Evolutionary conservation across 805 yeast genomes (phyloP), one percentile per base, ranked within the genome.

Genomic region (Saccharomycopsis guyanensis): DNA sequence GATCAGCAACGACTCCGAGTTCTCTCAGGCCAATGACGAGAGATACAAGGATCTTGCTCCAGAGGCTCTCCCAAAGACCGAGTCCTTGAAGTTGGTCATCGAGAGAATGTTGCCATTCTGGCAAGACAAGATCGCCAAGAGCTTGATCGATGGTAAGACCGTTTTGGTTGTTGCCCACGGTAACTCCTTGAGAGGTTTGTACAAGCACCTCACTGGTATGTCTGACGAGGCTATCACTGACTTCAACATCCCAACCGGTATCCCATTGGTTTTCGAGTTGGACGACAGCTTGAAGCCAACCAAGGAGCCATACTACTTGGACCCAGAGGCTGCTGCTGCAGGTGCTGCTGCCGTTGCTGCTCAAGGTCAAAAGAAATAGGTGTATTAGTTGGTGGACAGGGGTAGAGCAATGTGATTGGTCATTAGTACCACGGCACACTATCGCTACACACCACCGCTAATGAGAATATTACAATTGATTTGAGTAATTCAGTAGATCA

Each of bases 291-390:
- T 89, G 71, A 78, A 79, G 71, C 97, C 97, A 71, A 73, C 82
- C 65, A 88, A 88, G 81, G 84, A 87, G 58, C 80, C 94, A 59
- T 87, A 89, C 79, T 89, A 89, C 82, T 82, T 89, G 71, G 97
- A 89, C 73, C 97, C 97, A 62, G 97, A 87, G 75, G 97, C 97
- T 63, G 97, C 97, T 63, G 96, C 89, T 56, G 96, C 96, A 47
- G 97, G 97, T 77, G 97, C 97, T 57, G 97, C 97, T 64, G 96
- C 96, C 52, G 97, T 89, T 60, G 97, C 97, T 61, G 86, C 86
- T 61, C 97, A 89, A 75, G 97, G 97, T 68, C 74, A 74, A 66
- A 78, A 77, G 73, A 75, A 76, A 59, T 71, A 66, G 51, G 24
- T 33, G 6, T 8, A 27, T 27, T n/a, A n/a, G n/a, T n/a, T n/a